phyloP scores from a whole-genome alignment of 169 alveolate species.

The Plasmodium knowlesi region DNA sequence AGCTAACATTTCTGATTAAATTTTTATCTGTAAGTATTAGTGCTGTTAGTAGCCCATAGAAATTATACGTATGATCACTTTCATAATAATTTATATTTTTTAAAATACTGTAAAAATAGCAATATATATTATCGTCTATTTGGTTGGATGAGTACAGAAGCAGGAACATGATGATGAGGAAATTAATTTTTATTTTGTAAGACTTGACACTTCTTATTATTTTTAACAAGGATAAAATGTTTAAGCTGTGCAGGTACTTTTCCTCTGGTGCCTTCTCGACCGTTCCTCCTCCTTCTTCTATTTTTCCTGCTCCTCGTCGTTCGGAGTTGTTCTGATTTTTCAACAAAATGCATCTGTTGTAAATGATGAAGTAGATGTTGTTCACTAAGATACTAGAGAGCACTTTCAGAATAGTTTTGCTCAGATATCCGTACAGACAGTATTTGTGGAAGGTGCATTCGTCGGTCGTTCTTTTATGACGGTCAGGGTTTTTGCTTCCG shows the following conservation, averaged over 20 bases:
- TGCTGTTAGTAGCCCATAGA: slow-evolving; percentile 34
- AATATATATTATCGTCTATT: slow-evolving; percentile 55
- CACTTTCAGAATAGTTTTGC: slow-evolving; percentile 32
- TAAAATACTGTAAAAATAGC: slow-evolving; percentile 51
- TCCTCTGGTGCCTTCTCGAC: not conserved
- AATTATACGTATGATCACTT: slow-evolving; percentile 56
- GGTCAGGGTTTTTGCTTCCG: not conserved
- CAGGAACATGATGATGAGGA: slow-evolving; percentile 42
- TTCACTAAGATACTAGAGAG: slow-evolving; percentile 61
- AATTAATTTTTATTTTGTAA: slow-evolving; percentile 66
- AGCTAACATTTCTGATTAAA: slow-evolving; percentile 51
- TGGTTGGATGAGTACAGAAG: slow-evolving; percentile 39
- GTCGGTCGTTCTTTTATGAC: slow-evolving; percentile 13
- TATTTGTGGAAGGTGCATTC: not conserved
- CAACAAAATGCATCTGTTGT: not conserved
- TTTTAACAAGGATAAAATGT: slow-evolving; percentile 56
- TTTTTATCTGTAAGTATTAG: slow-evolving; percentile 50
- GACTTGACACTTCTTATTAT: slow-evolving; percentile 46
- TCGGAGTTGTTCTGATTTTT: not conserved
- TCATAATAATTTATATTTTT: slow-evolving; percentile 57
- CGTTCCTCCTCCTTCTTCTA: not conserved
- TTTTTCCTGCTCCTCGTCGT: not conserved
- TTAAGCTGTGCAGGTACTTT: slow-evolving; percentile 44
- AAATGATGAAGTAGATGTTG: slow-evolving; percentile 57
- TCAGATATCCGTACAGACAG: slow-evolving; percentile 37